Conservation (phyloP, 495 filamentous ascomycete genomes). For the Aspergillus nidulans region DNA sequence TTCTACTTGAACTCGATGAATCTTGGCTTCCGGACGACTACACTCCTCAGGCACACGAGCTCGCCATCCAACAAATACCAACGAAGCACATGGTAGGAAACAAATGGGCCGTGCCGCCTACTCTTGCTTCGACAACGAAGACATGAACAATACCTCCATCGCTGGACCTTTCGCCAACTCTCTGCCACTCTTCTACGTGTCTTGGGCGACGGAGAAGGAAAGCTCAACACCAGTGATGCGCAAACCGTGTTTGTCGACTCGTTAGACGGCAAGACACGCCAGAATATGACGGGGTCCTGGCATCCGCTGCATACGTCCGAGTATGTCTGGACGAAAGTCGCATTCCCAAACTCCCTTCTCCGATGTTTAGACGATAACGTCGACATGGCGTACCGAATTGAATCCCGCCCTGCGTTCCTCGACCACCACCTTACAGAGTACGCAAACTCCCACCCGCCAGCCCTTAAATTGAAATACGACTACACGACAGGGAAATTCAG, state of each 20-base stretch:
- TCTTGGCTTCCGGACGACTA: conserved; percentile 23
- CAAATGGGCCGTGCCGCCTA: neutral
- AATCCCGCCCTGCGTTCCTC: conserved; percentile 46
- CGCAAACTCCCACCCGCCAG: conserved; percentile 42
- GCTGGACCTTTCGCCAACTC: too few species aligned
- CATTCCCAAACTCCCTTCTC: conserved; percentile 41
- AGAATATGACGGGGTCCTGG: conserved; percentile 38
- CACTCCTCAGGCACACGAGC: conserved; percentile 1
- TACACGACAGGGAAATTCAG: conserved; percentile 21
- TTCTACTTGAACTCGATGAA: conserved; percentile 39
- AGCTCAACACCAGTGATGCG: neutral
- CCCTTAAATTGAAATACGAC: conserved; percentile 40
- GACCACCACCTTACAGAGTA: conserved; percentile 50
- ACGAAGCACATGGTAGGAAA: neutral
- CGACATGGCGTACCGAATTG: conserved; percentile 49
- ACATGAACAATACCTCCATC: too few species aligned
- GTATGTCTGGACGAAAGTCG: conserved; percentile 38
- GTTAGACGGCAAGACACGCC: conserved; percentile 19
- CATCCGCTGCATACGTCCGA: conserved; percentile 46
- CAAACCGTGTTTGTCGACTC: conserved; percentile 16
- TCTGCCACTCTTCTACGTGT: conserved; percentile 4
- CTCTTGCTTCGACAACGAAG: neutral
- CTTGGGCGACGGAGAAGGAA: conserved; percentile 5
- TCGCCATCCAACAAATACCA: neutral
- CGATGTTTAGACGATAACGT: conserved; percentile 44